These are phyloP conservation scores for Arachis hypogaea DNA, from an alignment of 306 rosid genomes.

Conservation along the genomic window DNA sequence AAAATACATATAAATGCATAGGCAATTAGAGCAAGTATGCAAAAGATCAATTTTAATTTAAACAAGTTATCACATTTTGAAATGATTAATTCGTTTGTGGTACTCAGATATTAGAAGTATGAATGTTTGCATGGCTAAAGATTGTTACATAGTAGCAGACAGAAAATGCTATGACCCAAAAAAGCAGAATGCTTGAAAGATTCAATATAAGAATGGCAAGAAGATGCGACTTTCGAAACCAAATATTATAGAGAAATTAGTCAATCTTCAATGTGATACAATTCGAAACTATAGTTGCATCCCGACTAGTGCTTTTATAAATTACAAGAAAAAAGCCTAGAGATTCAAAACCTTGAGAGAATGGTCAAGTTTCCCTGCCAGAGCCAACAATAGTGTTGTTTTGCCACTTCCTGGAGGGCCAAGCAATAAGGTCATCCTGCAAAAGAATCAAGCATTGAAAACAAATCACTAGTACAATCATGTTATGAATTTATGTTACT, in stretches of 20 bases:
- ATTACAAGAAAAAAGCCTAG: not conserved
- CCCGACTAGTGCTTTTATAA: not conserved
- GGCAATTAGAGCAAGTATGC: not conserved
- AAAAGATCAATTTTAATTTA: not conserved
- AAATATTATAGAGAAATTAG: not conserved
- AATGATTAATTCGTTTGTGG: not conserved
- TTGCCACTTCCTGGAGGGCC: slow-evolving; percentile 67
- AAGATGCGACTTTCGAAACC: slow-evolving; percentile 9
- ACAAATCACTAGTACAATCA: slow-evolving; percentile 13
- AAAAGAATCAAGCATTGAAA: slow-evolving; percentile 15
- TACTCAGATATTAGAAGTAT: too few species aligned
- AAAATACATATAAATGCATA: slow-evolving; percentile 4
- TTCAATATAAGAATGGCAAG: not conserved
- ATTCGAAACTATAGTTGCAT: slow-evolving; percentile 11
- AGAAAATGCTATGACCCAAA: not conserved
- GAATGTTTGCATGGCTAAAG: not conserved
- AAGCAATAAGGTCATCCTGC: slow-evolving; percentile 60
- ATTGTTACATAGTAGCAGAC: not conserved
- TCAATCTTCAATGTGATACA: not conserved
- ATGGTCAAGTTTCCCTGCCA: slow-evolving; percentile 52
- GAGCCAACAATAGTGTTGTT: slow-evolving; percentile 54
- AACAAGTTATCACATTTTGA: not conserved
- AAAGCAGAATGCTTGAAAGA: slow-evolving; percentile 1
- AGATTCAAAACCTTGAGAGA: slow-evolving; percentile 54
- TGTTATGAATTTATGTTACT: too few species aligned